Conservation (phyloP, 2,329 filamentous ascomycete genomes). For the Aspergillus aculeatus region DNA sequence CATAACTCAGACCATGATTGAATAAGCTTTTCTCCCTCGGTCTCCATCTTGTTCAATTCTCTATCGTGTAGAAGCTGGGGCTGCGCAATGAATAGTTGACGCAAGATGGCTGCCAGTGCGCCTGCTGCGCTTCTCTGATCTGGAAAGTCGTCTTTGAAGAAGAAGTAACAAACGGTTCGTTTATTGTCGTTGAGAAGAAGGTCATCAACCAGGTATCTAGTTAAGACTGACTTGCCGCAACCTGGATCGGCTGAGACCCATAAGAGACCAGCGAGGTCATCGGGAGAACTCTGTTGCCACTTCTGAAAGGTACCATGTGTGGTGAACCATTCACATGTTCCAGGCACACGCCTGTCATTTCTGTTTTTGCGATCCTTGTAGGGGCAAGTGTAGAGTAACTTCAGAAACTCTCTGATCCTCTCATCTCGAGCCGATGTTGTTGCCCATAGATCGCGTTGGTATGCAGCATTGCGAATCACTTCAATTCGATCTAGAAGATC, state of each 20-base stretch:
- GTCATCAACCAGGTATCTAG: constrained; percentile 19
- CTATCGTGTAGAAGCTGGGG: constrained; percentile 12
- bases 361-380: background rate
- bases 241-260: constrained; percentile 32
- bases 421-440: background rate
- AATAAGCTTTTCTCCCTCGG: constrained; percentile 12
- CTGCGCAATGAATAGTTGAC: constrained; percentile 37
- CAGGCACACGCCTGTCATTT: constrained; percentile 5
- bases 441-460: no score
- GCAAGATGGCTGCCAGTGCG: constrained; percentile 39
- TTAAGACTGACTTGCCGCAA: constrained; percentile 29
- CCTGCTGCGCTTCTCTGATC: constrained; percentile 31
- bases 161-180: constrained; percentile 37
- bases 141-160: constrained; percentile 46
- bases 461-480: no score
- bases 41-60: constrained; percentile 17
- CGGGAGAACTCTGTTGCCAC: constrained; percentile 20
- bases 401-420: background rate
- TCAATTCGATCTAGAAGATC: no score
- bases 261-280: constrained; percentile 16
- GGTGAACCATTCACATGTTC: constrained; percentile 36
- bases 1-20: no score
- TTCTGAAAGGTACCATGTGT: constrained; percentile 22
- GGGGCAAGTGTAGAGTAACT: background rate
- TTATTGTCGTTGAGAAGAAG: background rate